Base-by-base conservation (phyloP, 495 filamentous ascomycete species). In the Lasiosphaeria hispida region DNA sequence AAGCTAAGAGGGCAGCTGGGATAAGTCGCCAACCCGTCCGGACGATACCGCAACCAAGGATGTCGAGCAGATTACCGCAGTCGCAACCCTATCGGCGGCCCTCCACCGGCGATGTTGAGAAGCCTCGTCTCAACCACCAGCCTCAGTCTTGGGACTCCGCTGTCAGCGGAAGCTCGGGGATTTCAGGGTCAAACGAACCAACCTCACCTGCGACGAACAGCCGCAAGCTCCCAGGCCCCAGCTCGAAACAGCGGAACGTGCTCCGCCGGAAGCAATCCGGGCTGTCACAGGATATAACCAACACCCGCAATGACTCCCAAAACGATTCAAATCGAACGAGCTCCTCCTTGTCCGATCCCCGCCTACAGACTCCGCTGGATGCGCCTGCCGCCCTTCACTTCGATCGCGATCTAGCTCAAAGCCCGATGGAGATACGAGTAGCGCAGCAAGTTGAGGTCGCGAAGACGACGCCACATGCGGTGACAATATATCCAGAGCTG, bases 401-500 rank as follows among this genome's bases (percentile, higher is more conserved):
- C 37, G 74, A 79, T 48, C 71, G 68, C 36, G 59, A 68, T 40
- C 69, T 75, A 17, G 72, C 75, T 5, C 63, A 69, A 10, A 77
- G 71, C 53, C 72, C 74, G 0, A 68, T 69, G 57, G 74, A 76
- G 17, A 68, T 70, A 37, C 66, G 68, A 34, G 56, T 60, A 15
- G 66, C 71, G 3, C 71, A 75, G 18, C 62, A 69, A 39, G 43
- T 70, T 15, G 75, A 76, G 44, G 59, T 70, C 13, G 63, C 67
- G 10, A 69, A 52, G 47, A 62, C 64, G 0, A 58, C 60, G 15
- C 57, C 64, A n/a, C 76, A 77, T 1, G 59, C 68, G 6, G 63
- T 68, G 35, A 72, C 63, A 15, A 71, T 79, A 59, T 79, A 79
- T 57, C 80, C 81, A 11, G 81, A 83, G 59, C 58, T 84, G 39